Percentiles rank a stretch among this genome's conserved stretches.
These are phyloP conservation scores for Epichloe typhina DNA, from an alignment of 2,329 filamentous ascomycete genomes.

Conservation along the genomic window DNA sequence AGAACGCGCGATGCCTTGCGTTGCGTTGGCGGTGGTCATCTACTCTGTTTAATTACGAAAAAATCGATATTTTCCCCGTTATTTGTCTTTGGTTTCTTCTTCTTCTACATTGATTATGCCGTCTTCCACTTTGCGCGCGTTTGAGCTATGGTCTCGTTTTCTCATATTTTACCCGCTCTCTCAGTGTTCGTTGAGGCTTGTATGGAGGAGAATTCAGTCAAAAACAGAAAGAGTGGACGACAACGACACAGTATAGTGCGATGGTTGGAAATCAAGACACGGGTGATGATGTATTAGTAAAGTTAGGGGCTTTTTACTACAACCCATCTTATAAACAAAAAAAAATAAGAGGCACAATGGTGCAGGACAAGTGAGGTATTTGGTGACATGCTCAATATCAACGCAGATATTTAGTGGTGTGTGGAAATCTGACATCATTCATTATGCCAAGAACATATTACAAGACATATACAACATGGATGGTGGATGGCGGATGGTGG, in stretches of 20 bases:
- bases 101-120: background rate
- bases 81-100: background rate
- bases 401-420: background rate
- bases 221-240: background rate
- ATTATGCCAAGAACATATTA: background rate
- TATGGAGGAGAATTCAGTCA: background rate
- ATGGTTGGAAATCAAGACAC: background rate
- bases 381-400: background rate
- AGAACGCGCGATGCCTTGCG: constrained; percentile 8
- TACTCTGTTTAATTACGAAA: constrained; percentile 41
- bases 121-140: background rate
- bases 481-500: background rate
- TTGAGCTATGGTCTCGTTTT: background rate
- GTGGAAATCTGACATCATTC: background rate
- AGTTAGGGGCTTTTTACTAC: background rate
- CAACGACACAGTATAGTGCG: background rate
- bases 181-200: background rate
- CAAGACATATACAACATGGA: background rate
- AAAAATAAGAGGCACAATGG: too few species aligned
- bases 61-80: constrained; percentile 13
- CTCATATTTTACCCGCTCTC: background rate
- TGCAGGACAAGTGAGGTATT: too few species aligned
- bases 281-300: background rate
- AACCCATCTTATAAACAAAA: too few species aligned
- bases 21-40: constrained; percentile 27